Percentiles rank a stretch among this genome's conserved stretches.
These are phyloP conservation scores for Malassezia slooffiae DNA, from an alignment of 1,284 basidiomycete species.

Conservation along the genomic window DNA sequence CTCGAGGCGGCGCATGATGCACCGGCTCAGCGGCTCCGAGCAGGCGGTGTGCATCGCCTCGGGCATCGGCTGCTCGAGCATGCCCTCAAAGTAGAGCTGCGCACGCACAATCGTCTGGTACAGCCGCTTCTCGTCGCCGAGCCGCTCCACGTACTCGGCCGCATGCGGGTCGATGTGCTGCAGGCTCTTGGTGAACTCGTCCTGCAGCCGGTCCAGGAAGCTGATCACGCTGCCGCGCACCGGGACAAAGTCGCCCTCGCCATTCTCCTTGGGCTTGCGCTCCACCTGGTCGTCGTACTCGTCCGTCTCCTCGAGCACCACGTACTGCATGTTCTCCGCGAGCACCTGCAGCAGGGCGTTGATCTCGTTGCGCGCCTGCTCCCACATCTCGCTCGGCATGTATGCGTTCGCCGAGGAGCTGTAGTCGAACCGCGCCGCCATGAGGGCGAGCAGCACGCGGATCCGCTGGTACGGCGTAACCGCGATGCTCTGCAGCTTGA, in stretches of 20 bases:
- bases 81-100: conserved; percentile 64
- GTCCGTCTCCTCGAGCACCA: conserved; percentile 67
- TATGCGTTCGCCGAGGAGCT: conserved; percentile 73
- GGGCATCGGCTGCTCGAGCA: conserved; percentile 15
- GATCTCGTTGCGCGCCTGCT: conserved; percentile 72
- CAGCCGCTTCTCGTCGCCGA: conserved; percentile 72
- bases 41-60: conserved; percentile 3
- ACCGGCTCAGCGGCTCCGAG: conserved; percentile 51
- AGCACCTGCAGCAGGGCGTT: conserved; percentile 75
- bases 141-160: conserved; percentile 89
- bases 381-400: conserved; percentile 89
- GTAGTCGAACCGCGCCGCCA: conserved; percentile 94
- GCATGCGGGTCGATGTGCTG: conserved; percentile 99
- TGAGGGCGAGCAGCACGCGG: conserved; percentile 80
- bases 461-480: conserved; percentile 75
- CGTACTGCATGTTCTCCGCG: conserved; percentile 60
- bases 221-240: conserved; percentile 45
- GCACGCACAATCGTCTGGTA: conserved; percentile 87
- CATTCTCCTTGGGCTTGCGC: conserved; percentile 58
- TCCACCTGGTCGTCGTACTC: conserved; percentile 90
- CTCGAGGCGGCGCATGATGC: conserved; percentile 87
- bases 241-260: conserved; percentile 35
- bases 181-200: conserved; percentile 93
- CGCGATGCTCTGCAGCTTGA: conserved; percentile 76
- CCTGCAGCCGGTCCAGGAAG: conserved; percentile 89